A percentile compares a stretch with the other conserved stretches of the same genome.
These are phyloP conservation scores for Coprinopsis marcescibilis DNA, from an alignment of 768 basidiomycete species.

Conservation along the genomic window DNA sequence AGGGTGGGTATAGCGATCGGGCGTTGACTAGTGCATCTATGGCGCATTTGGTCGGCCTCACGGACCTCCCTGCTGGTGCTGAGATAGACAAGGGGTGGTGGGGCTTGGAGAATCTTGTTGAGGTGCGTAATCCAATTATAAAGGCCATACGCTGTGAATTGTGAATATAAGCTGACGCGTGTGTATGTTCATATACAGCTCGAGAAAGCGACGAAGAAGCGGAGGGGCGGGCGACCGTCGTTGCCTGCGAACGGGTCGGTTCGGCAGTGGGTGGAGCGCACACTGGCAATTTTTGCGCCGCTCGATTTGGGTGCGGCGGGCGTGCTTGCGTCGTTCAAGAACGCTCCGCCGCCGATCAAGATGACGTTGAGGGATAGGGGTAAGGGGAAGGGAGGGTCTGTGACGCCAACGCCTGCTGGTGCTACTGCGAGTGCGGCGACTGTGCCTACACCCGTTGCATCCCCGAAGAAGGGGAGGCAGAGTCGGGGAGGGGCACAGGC, in stretches of 20 bases:
- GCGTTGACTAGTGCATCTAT: constrained; percentile 80
- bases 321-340: constrained; percentile 10
- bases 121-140: constrained; percentile 40
- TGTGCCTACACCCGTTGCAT: no score
- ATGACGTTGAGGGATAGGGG: constrained; percentile 50
- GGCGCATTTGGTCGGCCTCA: constrained; percentile 74
- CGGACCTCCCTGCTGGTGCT: constrained; percentile 23
- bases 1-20: constrained; percentile 92
- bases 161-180: background rate
- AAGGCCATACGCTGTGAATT: no score
- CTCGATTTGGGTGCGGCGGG: constrained; percentile 30
- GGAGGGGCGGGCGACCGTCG: constrained; percentile 43
- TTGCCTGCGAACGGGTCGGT: constrained; percentile 24
- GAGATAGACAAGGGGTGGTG: constrained; percentile 58
- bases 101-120: constrained; percentile 49
- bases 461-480: background rate
- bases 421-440: no score
- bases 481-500: no score
- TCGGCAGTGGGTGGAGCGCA: constrained; percentile 57
- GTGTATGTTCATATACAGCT: constrained; percentile 34
- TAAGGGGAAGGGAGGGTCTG: constrained; percentile 21
- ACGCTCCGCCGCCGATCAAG: constrained; percentile 30
- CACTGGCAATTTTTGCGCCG: constrained; percentile 41
- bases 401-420: constrained; percentile 2
- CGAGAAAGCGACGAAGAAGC: constrained; percentile 60